Evolutionary conservation across 2,329 filamentous ascomycete genomes (phyloP), one percentile per base, ranked within the genome.

Genomic region (Coleophoma eucalyptorum): DNA sequence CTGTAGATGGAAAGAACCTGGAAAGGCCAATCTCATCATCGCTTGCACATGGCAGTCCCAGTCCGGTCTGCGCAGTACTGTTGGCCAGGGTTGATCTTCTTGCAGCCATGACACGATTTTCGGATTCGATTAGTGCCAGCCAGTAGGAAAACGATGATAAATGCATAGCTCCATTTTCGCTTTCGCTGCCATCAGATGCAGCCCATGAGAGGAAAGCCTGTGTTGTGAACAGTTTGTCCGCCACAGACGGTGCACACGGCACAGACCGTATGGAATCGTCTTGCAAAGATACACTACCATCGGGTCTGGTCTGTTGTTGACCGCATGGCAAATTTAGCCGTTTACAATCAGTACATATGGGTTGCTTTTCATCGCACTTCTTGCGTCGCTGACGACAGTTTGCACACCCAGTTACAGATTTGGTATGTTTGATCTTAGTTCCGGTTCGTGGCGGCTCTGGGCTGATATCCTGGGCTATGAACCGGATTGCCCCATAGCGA

Each of bases 281-380:
- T 6, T 3, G 16, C 13, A 16, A 37, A 16, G 13, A 13, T 6
- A 16, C 13, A 16, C 13, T 16, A 13, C 16, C 13, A 4, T 16
- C 16, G 34, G 13, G 4, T 6, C 16, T 6, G 3, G 13, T 12
- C 19, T 34, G 20, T 40, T 38, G 13, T 45, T 19, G 47, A 10
- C 11, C 20, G 44, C 32, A 41, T 19, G n/a, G 19, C 18, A 49
- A 21, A 18, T 32, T 18, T 33, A 49, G 47, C 18, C 47, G 47
- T 10, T 31, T 18, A 31, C 47, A 49, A 21, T 49, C 47, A 5
- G 38, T 38, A 21, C 47, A 49, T 45, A 16, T 41, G 26, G 47
- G 47, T 21, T 20, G 18, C 32, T 43, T 26, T 20, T 49, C 47
- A 34, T 49, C 47, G 40, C 47, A 49, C 38, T 49, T 49, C 32